Evolutionary conservation across 106 monocot species (phyloP).

Genomic region (Acanthochlamys bracteata): DNA sequence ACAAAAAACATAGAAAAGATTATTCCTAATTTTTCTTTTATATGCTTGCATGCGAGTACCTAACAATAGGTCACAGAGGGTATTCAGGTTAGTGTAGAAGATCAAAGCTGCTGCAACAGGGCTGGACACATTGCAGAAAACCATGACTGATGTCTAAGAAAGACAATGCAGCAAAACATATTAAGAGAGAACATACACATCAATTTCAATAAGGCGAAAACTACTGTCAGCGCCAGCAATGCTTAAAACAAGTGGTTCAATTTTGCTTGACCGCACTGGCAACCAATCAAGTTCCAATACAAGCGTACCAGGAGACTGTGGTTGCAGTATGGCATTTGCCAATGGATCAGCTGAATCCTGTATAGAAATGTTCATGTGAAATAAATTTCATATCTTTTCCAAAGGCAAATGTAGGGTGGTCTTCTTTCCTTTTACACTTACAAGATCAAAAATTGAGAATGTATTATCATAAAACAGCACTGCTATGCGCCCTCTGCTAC

Average conservation of each 20-base stretch:
- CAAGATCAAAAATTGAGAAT: conserved; percentile 97
- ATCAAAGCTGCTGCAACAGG: no score
- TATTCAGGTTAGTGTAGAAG: no score
- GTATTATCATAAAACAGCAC: conserved; percentile 96
- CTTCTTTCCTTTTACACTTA: conserved; percentile 39
- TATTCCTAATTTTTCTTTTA: no score
- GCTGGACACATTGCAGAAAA: no score
- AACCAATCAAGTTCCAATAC: conserved; percentile 99
- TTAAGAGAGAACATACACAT: conserved; percentile 51
- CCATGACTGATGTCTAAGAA: neutral
- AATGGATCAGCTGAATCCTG: conserved; percentile 96
- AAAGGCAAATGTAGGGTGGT: neutral
- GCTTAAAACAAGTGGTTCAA: conserved; percentile 82
- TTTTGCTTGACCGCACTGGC: conserved; percentile 61
- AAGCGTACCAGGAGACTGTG: conserved; percentile 91
- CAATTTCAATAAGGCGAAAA: conserved; percentile 93
- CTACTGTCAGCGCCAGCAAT: conserved; percentile 99
- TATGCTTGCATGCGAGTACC: no score
- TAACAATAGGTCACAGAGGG: no score
- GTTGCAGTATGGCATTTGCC: conserved; percentile 86
- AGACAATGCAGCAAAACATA: neutral
- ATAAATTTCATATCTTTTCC: neutral
- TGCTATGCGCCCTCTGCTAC: conserved; percentile 87
- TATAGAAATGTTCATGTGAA: conserved; percentile 4
- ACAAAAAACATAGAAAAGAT: no score